Conservation (phyloP, 2,329 filamentous ascomycete species). For the Xenosphaeropsis pyriputrescens region DNA sequence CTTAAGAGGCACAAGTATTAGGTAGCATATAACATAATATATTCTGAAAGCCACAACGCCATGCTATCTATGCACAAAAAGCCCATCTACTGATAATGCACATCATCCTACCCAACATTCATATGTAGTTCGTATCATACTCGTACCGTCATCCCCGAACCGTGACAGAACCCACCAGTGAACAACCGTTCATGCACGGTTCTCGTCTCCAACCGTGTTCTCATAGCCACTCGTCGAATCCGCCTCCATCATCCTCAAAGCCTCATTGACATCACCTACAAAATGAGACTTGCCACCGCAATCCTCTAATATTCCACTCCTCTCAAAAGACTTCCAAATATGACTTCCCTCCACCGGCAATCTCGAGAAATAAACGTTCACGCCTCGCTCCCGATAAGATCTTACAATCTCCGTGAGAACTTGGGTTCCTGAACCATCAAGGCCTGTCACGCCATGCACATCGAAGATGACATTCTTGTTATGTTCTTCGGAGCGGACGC, state of each 20-base stretch:
- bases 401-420: constrained; percentile 82
- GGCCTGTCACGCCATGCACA: constrained; percentile 88
- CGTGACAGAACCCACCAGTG: too few species aligned
- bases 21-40: too few species aligned
- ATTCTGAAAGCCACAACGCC: too few species aligned
- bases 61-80: too few species aligned
- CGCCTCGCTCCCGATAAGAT: constrained; percentile 61
- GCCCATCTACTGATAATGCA: too few species aligned
- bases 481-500: constrained; percentile 60
- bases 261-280: constrained; percentile 71
- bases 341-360: constrained; percentile 23
- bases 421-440: constrained; percentile 88
- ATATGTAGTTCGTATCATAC: too few species aligned
- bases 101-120: too few species aligned
- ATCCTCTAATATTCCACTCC: constrained; percentile 72
- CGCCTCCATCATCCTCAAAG: constrained; percentile 64
- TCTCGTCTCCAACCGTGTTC: constrained; percentile 9
- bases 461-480: constrained; percentile 94
- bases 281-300: constrained; percentile 70
- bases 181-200: neutral
- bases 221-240: constrained; percentile 23
- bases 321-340: constrained; percentile 52
- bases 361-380: constrained; percentile 60
- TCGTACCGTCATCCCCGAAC: too few species aligned
- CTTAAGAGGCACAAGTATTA: too few species aligned